These are phyloP conservation scores for Cenococcum geophilum DNA, from an alignment of 495 filamentous ascomycete species.

Conservation along the genomic window DNA sequence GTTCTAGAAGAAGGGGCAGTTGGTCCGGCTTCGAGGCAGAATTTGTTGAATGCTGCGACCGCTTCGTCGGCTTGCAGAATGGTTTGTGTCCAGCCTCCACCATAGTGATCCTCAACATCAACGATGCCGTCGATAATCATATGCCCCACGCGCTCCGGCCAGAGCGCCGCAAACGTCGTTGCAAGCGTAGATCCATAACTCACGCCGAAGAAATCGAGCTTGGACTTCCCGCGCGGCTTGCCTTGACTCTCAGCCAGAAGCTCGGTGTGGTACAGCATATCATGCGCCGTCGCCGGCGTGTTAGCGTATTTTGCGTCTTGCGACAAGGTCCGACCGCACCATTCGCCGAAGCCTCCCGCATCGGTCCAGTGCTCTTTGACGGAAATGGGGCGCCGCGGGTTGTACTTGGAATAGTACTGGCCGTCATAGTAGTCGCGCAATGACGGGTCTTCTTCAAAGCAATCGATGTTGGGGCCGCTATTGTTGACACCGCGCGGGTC, in stretches of 20 bases:
- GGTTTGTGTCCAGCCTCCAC: slow-evolving; percentile 40
- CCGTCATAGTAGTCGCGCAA: too few species aligned
- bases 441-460: too few species aligned
- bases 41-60: slow-evolving; percentile 44
- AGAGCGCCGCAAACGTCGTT: slow-evolving; percentile 16
- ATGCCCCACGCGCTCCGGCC: slow-evolving; percentile 14
- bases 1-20: too few species aligned
- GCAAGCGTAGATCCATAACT: slow-evolving; percentile 10
- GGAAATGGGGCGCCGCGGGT: too few species aligned
- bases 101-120: slow-evolving; percentile 36
- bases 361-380: too few species aligned
- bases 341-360: too few species aligned
- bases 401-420: too few species aligned
- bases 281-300: background rate
- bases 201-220: background rate
- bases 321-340: background rate
- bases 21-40: slow-evolving; percentile 47
- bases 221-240: background rate
- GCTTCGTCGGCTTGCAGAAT: slow-evolving; percentile 48
- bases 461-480: background rate
- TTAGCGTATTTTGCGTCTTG: background rate
- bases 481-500: background rate
- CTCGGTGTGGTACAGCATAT: background rate
- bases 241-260: background rate
- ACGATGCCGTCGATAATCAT: slow-evolving; percentile 23